Base-by-base conservation (phyloP, 2,329 filamentous ascomycete genomes). In the Ascochyta koolunga region DNA sequence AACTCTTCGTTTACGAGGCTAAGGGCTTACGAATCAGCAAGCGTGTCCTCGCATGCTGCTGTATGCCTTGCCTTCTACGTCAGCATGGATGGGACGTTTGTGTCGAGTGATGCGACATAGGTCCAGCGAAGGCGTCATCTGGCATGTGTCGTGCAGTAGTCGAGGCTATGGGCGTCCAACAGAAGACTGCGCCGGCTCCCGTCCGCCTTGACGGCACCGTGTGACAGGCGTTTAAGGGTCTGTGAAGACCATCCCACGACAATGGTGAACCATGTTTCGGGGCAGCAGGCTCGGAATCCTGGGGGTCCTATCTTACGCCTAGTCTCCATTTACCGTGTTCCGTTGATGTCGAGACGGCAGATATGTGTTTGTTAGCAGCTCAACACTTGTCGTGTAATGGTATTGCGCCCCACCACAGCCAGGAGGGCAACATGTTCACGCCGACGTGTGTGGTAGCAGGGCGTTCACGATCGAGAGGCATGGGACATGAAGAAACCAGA, bases 1-100 rank as follows among this genome's bases (percentile, higher is more conserved):
- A 56, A 61, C 48, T 57, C 46, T 59, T 58, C 22, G 54, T 46
- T 43, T 58, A 35, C 24, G 32, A 57, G 56, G 54, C 59, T 49
- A 64, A 64, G 61, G 53, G 69, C 70, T 73, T 68, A 71, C 67
- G 63, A 67, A 71, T 64, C 61, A 63, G 60, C 69, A 66, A 67
- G 66, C 65, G 47, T 54, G 24, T 50, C 56, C 27, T 58, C 29
- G 40, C 51, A 31, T 49, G 46, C 59, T 44, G 31, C 40, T 21
- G 35, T 45, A 31, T 44, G 41, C 45, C 51, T 45, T 44, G 41
- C 45, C 51, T 45, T 45, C 40, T 49, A 54, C 51, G 45, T 54
- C 51, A 54, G 39, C 24, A 18, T 25, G 8, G n/a, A 43, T 18
- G 13, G 19, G 19, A 24, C 11, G 32, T 25, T 33, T 21, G 16